Base-by-base conservation (phyloP, 192 early-diverging fungal genomes). In the Powellomyces hirtus region DNA sequence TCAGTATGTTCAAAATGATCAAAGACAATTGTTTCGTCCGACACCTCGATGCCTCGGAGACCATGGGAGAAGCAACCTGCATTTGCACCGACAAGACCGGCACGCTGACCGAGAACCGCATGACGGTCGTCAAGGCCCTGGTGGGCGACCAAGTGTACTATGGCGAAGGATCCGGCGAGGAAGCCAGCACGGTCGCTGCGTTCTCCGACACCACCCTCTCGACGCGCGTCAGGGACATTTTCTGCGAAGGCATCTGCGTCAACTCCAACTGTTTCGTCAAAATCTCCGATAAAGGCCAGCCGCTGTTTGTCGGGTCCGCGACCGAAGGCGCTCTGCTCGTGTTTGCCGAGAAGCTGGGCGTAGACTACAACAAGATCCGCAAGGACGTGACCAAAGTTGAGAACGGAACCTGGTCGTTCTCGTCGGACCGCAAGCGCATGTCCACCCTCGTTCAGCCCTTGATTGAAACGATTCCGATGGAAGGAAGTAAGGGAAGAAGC, bases 1-100 rank as follows among this genome's bases (percentile, higher is more conserved):
- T 84, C 58, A 80, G 78, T 60, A 86, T 86, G 85, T 86, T 86
- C 75, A 85, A 85, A 59, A 86, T 86, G 85, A 86, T 86, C 44
- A 57, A 76, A 42, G 85, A 86, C 64, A 81, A 81, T n/a, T 86
- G 85, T 66, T 86, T 86, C 58, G 85, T 86, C 10, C 70, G 85
- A 26, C 85, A 86, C 59, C 63, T 86, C 52, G 80, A 84, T 57
- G 85, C 85, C 1, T 83, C 81, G 11, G 85, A 86, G 63, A 86
- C 85, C 0, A 86, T 86, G 85, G 85, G 85, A 24, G 78, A 86
- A 62, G 85, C 85, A 22, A 86, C 85, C 5, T 81, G 78, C 49
- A 80, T 86, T 45, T 86, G 85, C 71, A 86, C 85, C 0, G 85
- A 86, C 68, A 86, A 86, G 71, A 86, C 85, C 0, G 85, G 85